Base-by-base conservation (phyloP, 352 stramenopile species). In the Pythium rhizo-oryzae region DNA sequence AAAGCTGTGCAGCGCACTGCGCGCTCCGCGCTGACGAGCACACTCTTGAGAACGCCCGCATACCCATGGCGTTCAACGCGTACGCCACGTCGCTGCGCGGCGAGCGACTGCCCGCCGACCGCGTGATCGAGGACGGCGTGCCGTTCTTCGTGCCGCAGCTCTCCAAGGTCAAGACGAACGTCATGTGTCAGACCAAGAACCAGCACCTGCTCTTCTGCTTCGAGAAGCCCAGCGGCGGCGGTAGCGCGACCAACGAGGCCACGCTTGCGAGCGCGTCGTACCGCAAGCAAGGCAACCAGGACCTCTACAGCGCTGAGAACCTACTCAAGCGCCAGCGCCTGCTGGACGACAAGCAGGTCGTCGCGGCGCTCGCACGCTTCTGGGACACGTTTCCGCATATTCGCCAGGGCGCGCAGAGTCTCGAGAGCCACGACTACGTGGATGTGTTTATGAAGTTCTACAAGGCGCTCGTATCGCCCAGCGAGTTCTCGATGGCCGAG, bases 361-460 rank as follows among this genome's bases (percentile, higher is more conserved):
- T 87, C 9, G 74, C 75, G 1, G 74, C 72, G 4, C 86, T 94
- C 60, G 62, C 62, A 4, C 82, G 81, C 8, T 94, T 90, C 69
- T 94, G 85, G 85, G 82, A 84, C 5, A 94, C 85, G 11, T 94
- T 94, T 59, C 72, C 79, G 0, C 70, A 69, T 28, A 73, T 94
- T 6, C 82, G 85, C 50, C 63, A 75, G 37, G 85, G 85, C 8
- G 62, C 70, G 0, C 71, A 75, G 6, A 67, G 59, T 23, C 84
- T 94, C 62, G 62, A 79, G 8, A 54, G 80, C 37, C 70, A 69
- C 9, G 84, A 94, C 60, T 94, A 92, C 60, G 62, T 90, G 5
- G 82, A 92, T 53, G 84, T 94, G 25, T 92, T 94, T 65, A 79
- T 91, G 59, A 94, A 94, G 62, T 84, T 92, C 30, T 94, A 85